Percentiles rank a stretch among this genome's conserved stretches.
phyloP scores from a whole-genome alignment of 139 green algal species.

The Microglena sp. region DNA sequence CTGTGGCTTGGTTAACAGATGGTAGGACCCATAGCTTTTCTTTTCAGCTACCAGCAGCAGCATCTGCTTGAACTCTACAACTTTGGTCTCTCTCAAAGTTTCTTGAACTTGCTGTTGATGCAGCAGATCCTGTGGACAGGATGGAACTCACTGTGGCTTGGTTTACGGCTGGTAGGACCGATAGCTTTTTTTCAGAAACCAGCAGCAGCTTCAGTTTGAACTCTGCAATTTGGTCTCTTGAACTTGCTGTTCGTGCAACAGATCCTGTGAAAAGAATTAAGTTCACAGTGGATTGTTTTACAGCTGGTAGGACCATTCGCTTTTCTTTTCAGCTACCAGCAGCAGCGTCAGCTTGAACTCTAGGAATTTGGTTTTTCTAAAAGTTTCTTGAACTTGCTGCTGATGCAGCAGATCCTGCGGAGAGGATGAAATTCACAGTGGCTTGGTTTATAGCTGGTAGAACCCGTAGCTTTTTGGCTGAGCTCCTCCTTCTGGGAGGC shows the following conservation, averaged over 20 bases:
- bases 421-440: slow-evolving; percentile 58
- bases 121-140: slow-evolving; percentile 48
- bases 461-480: too few relatives aligned
- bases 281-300: slow-evolving; percentile 56
- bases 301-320: slow-evolving; percentile 58
- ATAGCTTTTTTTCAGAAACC: too few relatives aligned
- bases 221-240: slow-evolving; percentile 51
- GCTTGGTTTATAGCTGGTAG: slow-evolving; percentile 64
- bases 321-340: too few relatives aligned
- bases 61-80: too few relatives aligned
- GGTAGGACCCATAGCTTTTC: too few relatives aligned
- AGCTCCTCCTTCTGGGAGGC: too few relatives aligned
- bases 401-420: slow-evolving; percentile 37
- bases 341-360: too few relatives aligned
- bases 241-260: slow-evolving; percentile 18
- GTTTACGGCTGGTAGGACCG: slow-evolving; percentile 63
- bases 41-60: too few relatives aligned
- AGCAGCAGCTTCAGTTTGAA: too few relatives aligned
- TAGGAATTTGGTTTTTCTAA: slow-evolving; percentile 59
- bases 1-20: slow-evolving; percentile 63
- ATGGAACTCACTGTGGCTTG: slow-evolving; percentile 63
- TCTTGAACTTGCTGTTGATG: slow-evolving; percentile 32
- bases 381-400: slow-evolving; percentile 36
- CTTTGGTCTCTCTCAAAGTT: slow-evolving; percentile 47
- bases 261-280: slow-evolving; percentile 66